Percentiles rank a stretch among this genome's conserved stretches.
Evolutionary conservation across 2,329 filamentous ascomycete genomes (phyloP).

Genomic region (Pyrenochaeta sp.): DNA sequence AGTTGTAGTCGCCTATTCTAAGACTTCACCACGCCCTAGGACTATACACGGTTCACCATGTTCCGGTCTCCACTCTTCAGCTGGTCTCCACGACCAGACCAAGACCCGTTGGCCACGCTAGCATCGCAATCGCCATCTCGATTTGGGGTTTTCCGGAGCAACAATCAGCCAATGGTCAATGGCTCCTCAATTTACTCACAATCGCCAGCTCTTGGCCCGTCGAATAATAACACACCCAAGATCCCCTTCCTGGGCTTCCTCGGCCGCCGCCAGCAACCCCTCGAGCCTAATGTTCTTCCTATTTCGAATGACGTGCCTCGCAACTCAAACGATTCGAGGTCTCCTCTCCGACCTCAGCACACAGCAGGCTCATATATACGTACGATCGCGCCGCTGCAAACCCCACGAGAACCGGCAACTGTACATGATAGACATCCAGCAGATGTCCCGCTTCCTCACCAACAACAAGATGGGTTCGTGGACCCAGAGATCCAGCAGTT

Average conservation of each 20-base stretch:
- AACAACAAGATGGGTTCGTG: constrained; percentile 48
- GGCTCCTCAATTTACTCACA: constrained; percentile 50
- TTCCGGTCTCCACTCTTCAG: constrained; percentile 43
- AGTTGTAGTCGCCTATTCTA: constrained; percentile 16
- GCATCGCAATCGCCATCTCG: constrained; percentile 27
- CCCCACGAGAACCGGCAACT: constrained; percentile 28
- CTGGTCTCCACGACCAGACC: constrained; percentile 44
- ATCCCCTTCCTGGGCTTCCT: constrained; percentile 43
- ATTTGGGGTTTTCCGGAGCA: constrained; percentile 28
- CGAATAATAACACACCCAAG: constrained; percentile 43
- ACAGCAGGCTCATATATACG: constrained; percentile 47
- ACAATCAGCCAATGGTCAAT: constrained; percentile 42
- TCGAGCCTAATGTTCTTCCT: constrained; percentile 29
- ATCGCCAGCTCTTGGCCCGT: constrained; percentile 32
- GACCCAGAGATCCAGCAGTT: constrained; percentile 62
- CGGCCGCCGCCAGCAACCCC: constrained; percentile 33
- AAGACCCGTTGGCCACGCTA: constrained; percentile 33
- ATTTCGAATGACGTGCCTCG: constrained; percentile 29
- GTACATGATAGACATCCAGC: constrained; percentile 44
- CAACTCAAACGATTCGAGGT: constrained; percentile 36
- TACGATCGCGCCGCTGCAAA: constrained; percentile 35
- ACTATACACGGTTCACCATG: constrained; percentile 32
- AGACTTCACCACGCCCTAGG: constrained; percentile 11
- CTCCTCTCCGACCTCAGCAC: constrained; percentile 44
- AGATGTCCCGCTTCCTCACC: constrained; percentile 34